Evolutionary conservation across 352 stramenopile species (phyloP).

Genomic region (Thalassiosira ordinaria): DNA sequence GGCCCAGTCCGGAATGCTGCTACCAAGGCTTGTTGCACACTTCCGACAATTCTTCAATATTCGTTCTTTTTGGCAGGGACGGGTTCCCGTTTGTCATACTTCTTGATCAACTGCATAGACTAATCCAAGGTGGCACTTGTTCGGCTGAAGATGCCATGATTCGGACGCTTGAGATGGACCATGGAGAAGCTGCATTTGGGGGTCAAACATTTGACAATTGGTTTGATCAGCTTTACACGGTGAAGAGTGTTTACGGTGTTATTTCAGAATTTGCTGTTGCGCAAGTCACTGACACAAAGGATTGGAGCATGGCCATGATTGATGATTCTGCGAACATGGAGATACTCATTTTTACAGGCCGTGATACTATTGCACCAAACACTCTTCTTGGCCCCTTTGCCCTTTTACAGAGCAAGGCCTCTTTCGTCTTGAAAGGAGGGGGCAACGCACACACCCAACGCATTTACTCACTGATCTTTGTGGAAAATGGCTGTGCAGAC

Average conservation of each 20-base stretch:
- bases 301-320: background rate
- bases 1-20: background rate
- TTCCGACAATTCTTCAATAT: background rate
- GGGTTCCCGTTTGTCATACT: background rate
- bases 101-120: background rate
- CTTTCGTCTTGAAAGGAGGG: background rate
- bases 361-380: background rate
- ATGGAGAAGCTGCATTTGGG: background rate
- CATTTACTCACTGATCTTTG: background rate
- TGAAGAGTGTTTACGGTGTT: background rate
- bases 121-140: background rate
- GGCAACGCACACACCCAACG: background rate
- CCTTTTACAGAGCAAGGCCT: background rate
- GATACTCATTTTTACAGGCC: background rate
- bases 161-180: background rate
- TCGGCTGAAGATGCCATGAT: background rate
- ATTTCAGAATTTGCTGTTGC: background rate
- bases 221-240: background rate
- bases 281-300: background rate
- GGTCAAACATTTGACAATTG: background rate
- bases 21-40: background rate
- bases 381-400: background rate
- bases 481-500: background rate
- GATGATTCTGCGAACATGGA: background rate
- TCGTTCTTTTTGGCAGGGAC: background rate